Conservation (phyloP, 129 eudicot species). For the Daucus carota region DH1_v3.0 NC_030386.2:29904501-29905000, state of each 20-base stretch:
- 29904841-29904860: conserved; percentile 12
- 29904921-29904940: conserved; percentile 11
- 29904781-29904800: background rate
- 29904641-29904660: too few species aligned
- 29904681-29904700: too few species aligned
- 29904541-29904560: too few species aligned
- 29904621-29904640: too few species aligned
- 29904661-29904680: too few species aligned
- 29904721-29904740: background rate
- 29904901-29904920: conserved; percentile 19
- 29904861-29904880: conserved; percentile 12
- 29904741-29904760: too few species aligned
- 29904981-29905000: background rate
- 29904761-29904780: background rate
- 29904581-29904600: too few species aligned
- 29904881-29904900: background rate
- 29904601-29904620: background rate
- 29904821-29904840: conserved; percentile 4
- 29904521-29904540: too few species aligned
- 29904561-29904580: too few species aligned
- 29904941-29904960: conserved; percentile 27
- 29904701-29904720: background rate
- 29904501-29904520: too few species aligned
- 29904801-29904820: conserved; percentile 1
- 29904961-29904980: conserved; percentile 38